These are phyloP conservation scores for Pythium grandisporangium DNA, from an alignment of 352 stramenopile species.

Conservation along the genomic window DNA sequence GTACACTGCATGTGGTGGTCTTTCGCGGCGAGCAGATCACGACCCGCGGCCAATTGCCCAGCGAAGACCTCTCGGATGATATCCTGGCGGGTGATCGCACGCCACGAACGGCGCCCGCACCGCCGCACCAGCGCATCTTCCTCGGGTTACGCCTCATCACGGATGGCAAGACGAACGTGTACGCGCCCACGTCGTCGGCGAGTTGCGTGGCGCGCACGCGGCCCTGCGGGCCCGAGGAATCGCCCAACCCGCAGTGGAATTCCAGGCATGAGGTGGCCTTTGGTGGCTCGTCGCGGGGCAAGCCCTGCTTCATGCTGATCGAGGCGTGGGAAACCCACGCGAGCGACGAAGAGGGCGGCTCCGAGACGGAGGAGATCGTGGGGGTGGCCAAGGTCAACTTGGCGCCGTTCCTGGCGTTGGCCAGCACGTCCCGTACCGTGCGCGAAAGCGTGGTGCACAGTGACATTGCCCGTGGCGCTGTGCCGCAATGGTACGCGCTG, in stretches of 20 bases:
- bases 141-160: constrained; percentile 64
- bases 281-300: constrained; percentile 55
- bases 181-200: constrained; percentile 64
- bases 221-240: constrained; percentile 40
- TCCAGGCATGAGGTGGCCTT: constrained; percentile 68
- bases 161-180: constrained; percentile 85
- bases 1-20: constrained; percentile 62
- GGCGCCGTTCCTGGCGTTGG: constrained; percentile 77
- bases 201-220: constrained; percentile 68
- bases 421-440: constrained; percentile 71
- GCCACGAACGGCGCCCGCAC: constrained; percentile 24
- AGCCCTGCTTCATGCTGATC: constrained; percentile 84
- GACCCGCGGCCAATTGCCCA: constrained; percentile 31
- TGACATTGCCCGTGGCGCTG: constrained; percentile 72
- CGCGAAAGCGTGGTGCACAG: constrained; percentile 77
- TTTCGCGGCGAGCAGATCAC: constrained; percentile 82
- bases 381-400: constrained; percentile 84
- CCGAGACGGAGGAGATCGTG: constrained; percentile 54
- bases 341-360: constrained; percentile 20
- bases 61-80: constrained; percentile 42
- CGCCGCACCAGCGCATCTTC: constrained; percentile 36
- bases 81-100: constrained; percentile 27
- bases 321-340: constrained; percentile 82
- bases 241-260: constrained; percentile 70
- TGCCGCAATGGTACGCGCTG: constrained; percentile 83